Evolutionary conservation across 257 asterid species (phyloP).

Genomic region (Capsicum rhomboideum): DNA sequence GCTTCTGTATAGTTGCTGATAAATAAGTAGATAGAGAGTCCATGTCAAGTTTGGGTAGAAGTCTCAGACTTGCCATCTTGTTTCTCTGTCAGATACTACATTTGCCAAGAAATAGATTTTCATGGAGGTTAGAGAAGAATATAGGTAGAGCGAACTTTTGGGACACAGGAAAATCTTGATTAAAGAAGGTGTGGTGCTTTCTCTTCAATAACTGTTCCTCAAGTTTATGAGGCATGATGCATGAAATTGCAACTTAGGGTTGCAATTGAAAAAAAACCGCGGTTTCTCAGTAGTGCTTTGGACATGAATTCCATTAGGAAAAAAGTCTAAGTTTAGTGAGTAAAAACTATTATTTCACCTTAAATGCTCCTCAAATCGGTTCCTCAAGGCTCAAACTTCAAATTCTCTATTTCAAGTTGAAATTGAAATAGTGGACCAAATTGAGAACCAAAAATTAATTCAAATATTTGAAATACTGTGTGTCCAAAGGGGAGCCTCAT

Average conservation of each 20-base stretch:
- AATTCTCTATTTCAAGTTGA: not conserved
- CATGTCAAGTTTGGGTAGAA: not conserved
- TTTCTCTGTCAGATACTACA: not conserved
- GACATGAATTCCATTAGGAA: not conserved
- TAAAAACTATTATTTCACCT: not conserved
- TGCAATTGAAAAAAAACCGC: not conserved
- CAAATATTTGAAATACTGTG: not conserved
- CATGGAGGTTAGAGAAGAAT: not conserved
- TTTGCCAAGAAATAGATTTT: not conserved
- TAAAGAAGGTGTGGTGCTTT: not conserved
- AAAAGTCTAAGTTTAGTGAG: not conserved
- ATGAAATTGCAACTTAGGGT: not conserved
- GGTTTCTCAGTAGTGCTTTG: not conserved
- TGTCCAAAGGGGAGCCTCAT: not conserved
- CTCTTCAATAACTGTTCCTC: not conserved
- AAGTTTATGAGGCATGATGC: not conserved
- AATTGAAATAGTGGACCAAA: not conserved
- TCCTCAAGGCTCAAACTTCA: not conserved
- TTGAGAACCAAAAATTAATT: not conserved
- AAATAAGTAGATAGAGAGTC: not conserved
- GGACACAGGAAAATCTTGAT: not conserved
- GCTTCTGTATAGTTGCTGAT: not conserved
- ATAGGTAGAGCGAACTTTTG: not conserved
- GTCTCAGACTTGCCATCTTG: not conserved
- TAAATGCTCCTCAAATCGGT: not conserved